Conservation (phyloP, 352 stramenopile species). For the Phytopythium mirpurense region DNA sequence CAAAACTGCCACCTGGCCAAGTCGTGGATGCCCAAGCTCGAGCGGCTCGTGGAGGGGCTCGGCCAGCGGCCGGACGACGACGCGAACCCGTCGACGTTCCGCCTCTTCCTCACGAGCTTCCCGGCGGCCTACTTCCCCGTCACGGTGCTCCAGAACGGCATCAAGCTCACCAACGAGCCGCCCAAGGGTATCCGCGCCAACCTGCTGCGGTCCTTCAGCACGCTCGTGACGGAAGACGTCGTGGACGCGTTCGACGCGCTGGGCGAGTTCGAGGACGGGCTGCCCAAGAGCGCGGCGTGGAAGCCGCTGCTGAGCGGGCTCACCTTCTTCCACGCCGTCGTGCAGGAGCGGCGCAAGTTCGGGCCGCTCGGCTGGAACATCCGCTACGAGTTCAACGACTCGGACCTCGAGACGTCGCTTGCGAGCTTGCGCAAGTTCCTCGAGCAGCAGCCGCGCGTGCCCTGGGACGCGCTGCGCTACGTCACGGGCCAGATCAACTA, state of each 20-base stretch:
- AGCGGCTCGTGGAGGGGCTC: constrained; percentile 89
- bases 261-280: constrained; percentile 54
- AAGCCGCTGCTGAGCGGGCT: constrained; percentile 88
- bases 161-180: constrained; percentile 92
- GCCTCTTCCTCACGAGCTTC: constrained; percentile 92
- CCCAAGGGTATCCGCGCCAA: constrained; percentile 91
- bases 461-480: constrained; percentile 92
- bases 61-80: constrained; percentile 45
- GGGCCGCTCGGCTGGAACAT: constrained; percentile 95
- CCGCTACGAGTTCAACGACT: constrained; percentile 95
- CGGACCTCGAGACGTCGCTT: constrained; percentile 92
- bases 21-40: constrained; percentile 91
- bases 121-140: constrained; percentile 91
- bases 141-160: constrained; percentile 89
- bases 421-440: constrained; percentile 89
- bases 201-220: constrained; percentile 85
- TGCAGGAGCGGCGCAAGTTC: constrained; percentile 94
- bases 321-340: constrained; percentile 93
- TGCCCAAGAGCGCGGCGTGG: constrained; percentile 68
- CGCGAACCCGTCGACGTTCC: constrained; percentile 66
- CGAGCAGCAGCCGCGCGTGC: constrained; percentile 86
- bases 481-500: constrained; percentile 96
- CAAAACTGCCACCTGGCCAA: constrained; percentile 95
- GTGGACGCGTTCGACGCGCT: constrained; percentile 48
- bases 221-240: constrained; percentile 75